Evolutionary conservation across 164 flowering plant genomes (phyloP).

Genomic region (Piper betle): DNA sequence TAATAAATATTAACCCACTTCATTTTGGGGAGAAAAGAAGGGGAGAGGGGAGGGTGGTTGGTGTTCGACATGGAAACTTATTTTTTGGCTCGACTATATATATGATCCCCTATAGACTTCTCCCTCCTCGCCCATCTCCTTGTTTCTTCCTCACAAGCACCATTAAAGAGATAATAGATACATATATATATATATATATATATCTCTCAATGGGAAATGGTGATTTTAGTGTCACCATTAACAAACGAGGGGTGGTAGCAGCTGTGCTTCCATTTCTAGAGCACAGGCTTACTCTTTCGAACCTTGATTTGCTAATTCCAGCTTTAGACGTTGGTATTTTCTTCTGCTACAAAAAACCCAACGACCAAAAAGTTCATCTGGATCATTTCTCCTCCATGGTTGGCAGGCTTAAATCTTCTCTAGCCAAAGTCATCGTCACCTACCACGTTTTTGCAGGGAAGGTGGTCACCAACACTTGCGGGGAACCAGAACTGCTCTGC

Average conservation of each 20-base stretch:
- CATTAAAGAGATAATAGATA: no score
- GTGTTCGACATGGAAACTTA: no score
- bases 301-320: constrained; percentile 38
- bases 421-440: constrained; percentile 16
- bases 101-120: no score
- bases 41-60: no score
- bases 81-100: no score
- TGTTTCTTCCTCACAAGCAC: no score
- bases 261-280: constrained; percentile 29
- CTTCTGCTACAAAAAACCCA: constrained; percentile 24
- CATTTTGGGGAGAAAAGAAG: no score
- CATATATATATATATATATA: no score
- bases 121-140: no score
- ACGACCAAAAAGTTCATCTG: neutral
- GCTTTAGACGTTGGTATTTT: constrained; percentile 29
- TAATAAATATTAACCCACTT: no score
- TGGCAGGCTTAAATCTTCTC: constrained; percentile 13
- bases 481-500: constrained; percentile 31
- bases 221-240: constrained; percentile 13
- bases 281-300: constrained; percentile 32
- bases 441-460: constrained; percentile 29
- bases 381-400: constrained; percentile 6
- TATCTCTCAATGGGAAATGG: neutral
- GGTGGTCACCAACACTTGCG: constrained; percentile 15
- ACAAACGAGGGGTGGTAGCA: constrained; percentile 18